These are phyloP conservation scores for Colletotrichum tofieldiae DNA, from an alignment of 2,329 filamentous ascomycete genomes.

Conservation along the genomic window DNA sequence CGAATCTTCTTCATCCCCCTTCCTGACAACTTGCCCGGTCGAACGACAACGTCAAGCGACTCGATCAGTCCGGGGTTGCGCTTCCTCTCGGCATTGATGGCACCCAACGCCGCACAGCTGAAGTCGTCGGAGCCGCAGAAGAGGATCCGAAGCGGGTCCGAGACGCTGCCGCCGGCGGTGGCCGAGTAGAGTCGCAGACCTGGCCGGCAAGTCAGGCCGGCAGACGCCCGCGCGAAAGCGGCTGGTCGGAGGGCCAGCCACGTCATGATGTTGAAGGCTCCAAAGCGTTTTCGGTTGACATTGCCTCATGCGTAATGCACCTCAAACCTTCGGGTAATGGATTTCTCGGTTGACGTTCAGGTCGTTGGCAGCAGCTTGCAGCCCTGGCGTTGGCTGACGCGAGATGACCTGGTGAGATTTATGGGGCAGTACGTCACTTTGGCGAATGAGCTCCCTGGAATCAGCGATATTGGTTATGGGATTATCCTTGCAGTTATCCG, in stretches of 20 bases:
- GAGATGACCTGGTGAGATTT: background rate
- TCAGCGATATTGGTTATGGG: background rate
- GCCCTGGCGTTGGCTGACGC: background rate
- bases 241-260: slow-evolving; percentile 30
- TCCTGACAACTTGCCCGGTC: slow-evolving; percentile 84
- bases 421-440: background rate
- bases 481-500: background rate
- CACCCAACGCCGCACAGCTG: slow-evolving; percentile 83
- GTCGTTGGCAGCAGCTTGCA: background rate
- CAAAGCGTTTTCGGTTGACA: background rate
- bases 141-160: slow-evolving; percentile 82
- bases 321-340: background rate
- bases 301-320: background rate
- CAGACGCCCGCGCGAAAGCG: background rate
- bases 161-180: slow-evolving; percentile 39
- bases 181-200: slow-evolving; percentile 26
- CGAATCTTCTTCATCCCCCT: slow-evolving; percentile 79
- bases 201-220: background rate
- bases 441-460: background rate
- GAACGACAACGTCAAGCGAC: slow-evolving; percentile 89
- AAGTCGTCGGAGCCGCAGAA: slow-evolving; percentile 97
- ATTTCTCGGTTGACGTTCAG: background rate
- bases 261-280: background rate
- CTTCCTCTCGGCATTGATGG: slow-evolving; percentile 74
- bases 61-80: slow-evolving; percentile 70